phyloP scores from a whole-genome alignment of 345 rosid species.

The Ricinus communis region DNA sequence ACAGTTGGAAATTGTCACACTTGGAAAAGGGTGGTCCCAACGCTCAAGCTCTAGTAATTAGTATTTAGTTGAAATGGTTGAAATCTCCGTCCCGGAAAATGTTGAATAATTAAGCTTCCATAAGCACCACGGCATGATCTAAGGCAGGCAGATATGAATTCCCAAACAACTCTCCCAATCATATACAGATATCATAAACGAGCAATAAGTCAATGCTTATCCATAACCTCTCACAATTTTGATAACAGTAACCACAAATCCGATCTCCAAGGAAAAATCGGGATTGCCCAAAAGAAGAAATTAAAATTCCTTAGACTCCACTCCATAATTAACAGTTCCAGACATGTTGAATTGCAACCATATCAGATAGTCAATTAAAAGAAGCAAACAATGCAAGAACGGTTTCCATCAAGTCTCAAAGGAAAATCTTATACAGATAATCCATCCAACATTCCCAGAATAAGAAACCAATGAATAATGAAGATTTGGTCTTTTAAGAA shows the following conservation, averaged over 20 bases:
- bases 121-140: neutral
- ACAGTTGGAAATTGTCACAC: slow-evolving; percentile 14
- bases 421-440: too few relatives aligned
- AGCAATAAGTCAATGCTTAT: slow-evolving; percentile 5
- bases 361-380: neutral
- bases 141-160: neutral
- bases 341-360: neutral
- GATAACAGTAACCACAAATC: neutral
- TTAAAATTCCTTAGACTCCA: neutral
- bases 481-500: neutral
- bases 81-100: slow-evolving; percentile 12
- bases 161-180: slow-evolving; percentile 1
- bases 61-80: slow-evolving; percentile 2
- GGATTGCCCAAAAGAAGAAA: neutral
- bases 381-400: neutral
- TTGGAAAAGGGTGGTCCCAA: slow-evolving; percentile 11
- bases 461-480: neutral
- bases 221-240: neutral
- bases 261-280: neutral
- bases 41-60: neutral
- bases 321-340: neutral
- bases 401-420: too few relatives aligned
- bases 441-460: neutral
- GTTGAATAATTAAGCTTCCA: slow-evolving; percentile 2
- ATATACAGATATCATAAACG: neutral